phyloP scores from a whole-genome alignment of 1,284 basidiomycete species.

The Heliocybe sulcata region DNA sequence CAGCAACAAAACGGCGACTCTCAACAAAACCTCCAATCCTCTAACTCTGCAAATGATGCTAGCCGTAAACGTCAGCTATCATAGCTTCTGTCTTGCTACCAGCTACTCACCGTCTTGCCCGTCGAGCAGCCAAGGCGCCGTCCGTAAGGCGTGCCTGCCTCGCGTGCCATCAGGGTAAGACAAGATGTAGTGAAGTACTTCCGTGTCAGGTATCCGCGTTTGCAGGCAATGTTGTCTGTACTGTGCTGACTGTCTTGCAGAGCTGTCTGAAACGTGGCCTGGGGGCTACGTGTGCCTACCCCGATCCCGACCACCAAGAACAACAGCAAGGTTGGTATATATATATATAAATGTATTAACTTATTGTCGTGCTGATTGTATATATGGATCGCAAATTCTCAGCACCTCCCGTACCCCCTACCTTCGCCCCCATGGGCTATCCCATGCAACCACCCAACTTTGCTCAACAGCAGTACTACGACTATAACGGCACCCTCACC shows the following conservation, averaged over 20 bases:
- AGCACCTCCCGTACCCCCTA: slow-evolving; percentile 24
- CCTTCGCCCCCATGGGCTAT: slow-evolving; percentile 18
- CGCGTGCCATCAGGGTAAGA: slow-evolving; percentile 76
- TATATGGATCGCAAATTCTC: background rate
- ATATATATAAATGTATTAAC: slow-evolving; percentile 6
- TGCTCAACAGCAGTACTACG: slow-evolving; percentile 66
- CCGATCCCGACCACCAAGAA: slow-evolving; percentile 55
- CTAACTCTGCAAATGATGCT: slow-evolving; percentile 10
- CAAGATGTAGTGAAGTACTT: slow-evolving; percentile 68
- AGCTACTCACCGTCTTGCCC: slow-evolving; percentile 10
- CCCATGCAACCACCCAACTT: slow-evolving; percentile 27
- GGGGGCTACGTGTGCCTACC: slow-evolving; percentile 61
- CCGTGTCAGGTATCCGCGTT: slow-evolving; percentile 57
- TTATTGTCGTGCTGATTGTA: background rate
- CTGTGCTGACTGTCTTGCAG: slow-evolving; percentile 26
- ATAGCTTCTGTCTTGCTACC: slow-evolving; percentile 9
- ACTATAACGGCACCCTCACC: slow-evolving; percentile 62
- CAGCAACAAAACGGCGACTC: slow-evolving; percentile 34
- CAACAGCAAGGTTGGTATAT: slow-evolving; percentile 40
- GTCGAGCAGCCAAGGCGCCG: slow-evolving; percentile 56
- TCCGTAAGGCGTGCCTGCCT: slow-evolving; percentile 70
- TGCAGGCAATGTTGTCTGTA: slow-evolving; percentile 2
- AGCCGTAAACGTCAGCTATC: slow-evolving; percentile 36
- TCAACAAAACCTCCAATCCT: slow-evolving; percentile 12
- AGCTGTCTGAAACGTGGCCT: slow-evolving; percentile 73